phyloP scores from a whole-genome alignment of 306 rosid species.

The Cucumis sativus region DNA sequence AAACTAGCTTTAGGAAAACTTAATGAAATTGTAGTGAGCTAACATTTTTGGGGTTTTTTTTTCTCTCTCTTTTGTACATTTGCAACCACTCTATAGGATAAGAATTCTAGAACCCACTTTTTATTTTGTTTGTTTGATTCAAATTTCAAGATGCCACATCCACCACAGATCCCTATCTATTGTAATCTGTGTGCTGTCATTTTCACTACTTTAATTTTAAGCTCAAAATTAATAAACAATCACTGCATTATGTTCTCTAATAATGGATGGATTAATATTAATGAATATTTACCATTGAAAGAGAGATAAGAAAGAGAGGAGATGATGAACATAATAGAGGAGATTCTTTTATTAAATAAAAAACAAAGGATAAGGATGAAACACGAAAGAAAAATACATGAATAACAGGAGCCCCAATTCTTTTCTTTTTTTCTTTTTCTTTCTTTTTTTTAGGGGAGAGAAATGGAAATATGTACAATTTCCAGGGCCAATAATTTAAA shows the following conservation, averaged over 20 bases:
- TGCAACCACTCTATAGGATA: background rate
- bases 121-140: too few relatives aligned
- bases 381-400: background rate
- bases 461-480: conserved; percentile 4
- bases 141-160: background rate
- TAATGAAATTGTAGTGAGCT: background rate
- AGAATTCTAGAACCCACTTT: background rate
- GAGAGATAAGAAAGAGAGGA: background rate
- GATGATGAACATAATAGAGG: background rate
- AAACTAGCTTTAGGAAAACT: background rate
- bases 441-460: background rate
- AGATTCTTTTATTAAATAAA: conserved; percentile 1
- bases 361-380: conserved; percentile 1
- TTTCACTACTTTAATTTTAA: background rate
- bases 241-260: background rate
- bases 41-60: background rate
- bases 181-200: background rate
- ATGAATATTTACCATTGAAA: background rate
- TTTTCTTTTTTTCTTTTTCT: background rate
- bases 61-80: background rate
- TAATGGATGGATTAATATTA: background rate
- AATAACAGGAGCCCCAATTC: background rate
- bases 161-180: background rate
- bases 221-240: background rate
- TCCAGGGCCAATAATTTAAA: background rate